Evolutionary conservation across 768 basidiomycete species (phyloP).

Genomic region (Lyophyllum decastes): DNA sequence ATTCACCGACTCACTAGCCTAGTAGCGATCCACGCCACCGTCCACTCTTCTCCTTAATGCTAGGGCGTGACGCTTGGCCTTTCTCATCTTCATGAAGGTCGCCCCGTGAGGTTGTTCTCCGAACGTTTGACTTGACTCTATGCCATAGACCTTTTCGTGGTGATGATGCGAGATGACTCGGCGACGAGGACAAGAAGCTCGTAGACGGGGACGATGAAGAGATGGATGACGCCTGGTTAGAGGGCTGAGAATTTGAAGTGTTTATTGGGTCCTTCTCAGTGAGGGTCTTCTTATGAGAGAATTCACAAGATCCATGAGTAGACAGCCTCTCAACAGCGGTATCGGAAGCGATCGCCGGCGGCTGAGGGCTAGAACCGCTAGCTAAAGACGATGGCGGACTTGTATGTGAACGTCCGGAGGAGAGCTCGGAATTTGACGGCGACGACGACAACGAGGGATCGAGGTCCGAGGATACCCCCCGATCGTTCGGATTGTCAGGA

Average conservation of each 20-base stretch:
- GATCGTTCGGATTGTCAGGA: constrained; percentile 5
- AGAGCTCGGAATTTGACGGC: constrained; percentile 13
- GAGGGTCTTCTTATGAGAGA: neutral
- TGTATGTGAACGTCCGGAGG: constrained; percentile 3
- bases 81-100: constrained; percentile 3
- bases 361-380: constrained; percentile 3
- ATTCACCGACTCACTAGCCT: neutral
- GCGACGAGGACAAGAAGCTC: constrained; percentile 7
- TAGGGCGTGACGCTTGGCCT: neutral
- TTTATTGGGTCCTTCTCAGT: neutral
- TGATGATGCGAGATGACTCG: constrained; percentile 10
- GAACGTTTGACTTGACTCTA: constrained; percentile 35
- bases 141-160: constrained; percentile 33
- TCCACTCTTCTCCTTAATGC: constrained; percentile 16
- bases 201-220: constrained; percentile 9
- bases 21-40: constrained; percentile 9
- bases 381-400: constrained; percentile 22
- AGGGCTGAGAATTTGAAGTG: neutral
- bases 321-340: neutral
- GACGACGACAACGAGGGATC: constrained; percentile 19
- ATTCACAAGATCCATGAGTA: neutral
- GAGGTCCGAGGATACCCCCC: constrained; percentile 11
- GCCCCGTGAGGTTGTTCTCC: constrained; percentile 23
- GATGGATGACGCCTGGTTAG: neutral
- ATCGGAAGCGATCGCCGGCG: constrained; percentile 1